Evolutionary conservation across 2,329 filamentous ascomycete genomes (phyloP).

Genomic region (Trichophyton rubrum): DNA sequence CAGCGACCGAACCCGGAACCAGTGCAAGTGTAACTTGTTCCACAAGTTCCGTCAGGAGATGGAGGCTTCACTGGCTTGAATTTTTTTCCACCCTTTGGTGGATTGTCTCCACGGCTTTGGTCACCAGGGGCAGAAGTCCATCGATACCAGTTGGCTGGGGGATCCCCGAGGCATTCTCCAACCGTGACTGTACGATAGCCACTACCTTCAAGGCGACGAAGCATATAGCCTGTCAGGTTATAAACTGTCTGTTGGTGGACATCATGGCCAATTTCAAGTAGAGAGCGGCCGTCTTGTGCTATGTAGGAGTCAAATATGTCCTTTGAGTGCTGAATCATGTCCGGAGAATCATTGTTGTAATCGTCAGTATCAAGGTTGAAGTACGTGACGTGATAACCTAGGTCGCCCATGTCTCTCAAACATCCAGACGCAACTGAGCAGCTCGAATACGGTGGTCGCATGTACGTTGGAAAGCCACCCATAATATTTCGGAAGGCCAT

Average conservation of each 20-base stretch:
- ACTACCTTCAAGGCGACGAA: constrained; percentile 20
- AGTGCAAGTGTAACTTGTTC: constrained; percentile 23
- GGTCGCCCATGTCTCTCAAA: constrained; percentile 30
- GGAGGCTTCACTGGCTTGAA: constrained; percentile 9
- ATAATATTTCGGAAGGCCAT: constrained; percentile 37
- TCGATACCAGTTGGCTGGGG: constrained; percentile 31
- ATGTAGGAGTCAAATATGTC: constrained; percentile 29
- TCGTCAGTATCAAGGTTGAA: constrained; percentile 39
- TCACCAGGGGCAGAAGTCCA: constrained; percentile 6
- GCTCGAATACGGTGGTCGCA: constrained; percentile 40
- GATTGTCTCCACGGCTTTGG: background rate
- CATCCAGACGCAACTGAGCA: constrained; percentile 28
- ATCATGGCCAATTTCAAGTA: constrained; percentile 33
- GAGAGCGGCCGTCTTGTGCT: constrained; percentile 20
- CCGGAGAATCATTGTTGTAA: constrained; percentile 30
- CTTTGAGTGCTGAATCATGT: constrained; percentile 28
- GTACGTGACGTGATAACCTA: constrained; percentile 40
- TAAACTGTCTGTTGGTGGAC: constrained; percentile 33
- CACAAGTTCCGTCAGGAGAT: constrained; percentile 26
- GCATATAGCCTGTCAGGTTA: constrained; percentile 32
- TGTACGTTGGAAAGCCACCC: constrained; percentile 41
- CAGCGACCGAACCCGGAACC: constrained; percentile 25
- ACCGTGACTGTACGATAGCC: constrained; percentile 32
- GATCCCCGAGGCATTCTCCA: constrained; percentile 32
- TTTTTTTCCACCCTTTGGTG: background rate